phyloP scores from a whole-genome alignment of 2,329 filamentous ascomycete genomes.

The Colletotrichum somersetense region DNA sequence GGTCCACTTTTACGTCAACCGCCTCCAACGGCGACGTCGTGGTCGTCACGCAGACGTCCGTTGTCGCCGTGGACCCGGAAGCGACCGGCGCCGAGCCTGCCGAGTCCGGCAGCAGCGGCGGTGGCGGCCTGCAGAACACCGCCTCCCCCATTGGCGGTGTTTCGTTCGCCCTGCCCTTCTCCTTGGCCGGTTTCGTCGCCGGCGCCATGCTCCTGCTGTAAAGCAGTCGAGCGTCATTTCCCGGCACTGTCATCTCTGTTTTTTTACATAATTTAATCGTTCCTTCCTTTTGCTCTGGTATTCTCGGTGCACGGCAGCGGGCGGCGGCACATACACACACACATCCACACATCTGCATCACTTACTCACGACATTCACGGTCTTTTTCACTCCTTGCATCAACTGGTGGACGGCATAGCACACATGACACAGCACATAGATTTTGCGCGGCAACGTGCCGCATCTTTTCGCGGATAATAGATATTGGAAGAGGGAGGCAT shows the following conservation, averaged over 20 bases:
- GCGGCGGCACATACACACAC: slow-evolving; percentile 28
- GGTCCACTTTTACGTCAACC: slow-evolving; percentile 61
- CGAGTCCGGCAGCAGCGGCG: slow-evolving; percentile 27
- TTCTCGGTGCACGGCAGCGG: slow-evolving; percentile 16
- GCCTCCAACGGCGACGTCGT: slow-evolving; percentile 58
- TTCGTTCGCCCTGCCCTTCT: slow-evolving; percentile 39
- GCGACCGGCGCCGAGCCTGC: slow-evolving; percentile 46
- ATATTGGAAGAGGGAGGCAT: slow-evolving; percentile 16
- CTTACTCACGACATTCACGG: slow-evolving; percentile 41
- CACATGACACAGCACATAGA: slow-evolving; percentile 29
- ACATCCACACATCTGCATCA: slow-evolving; percentile 37
- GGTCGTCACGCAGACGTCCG: slow-evolving; percentile 63
- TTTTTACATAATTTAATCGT: slow-evolving; percentile 28
- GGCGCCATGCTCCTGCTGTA: slow-evolving; percentile 40
- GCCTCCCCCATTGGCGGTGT: slow-evolving; percentile 46
- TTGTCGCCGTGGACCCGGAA: slow-evolving; percentile 59
- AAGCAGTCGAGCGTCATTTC: background rate
- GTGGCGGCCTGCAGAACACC: slow-evolving; percentile 55
- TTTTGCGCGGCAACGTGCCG: slow-evolving; percentile 26
- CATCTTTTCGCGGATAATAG: slow-evolving; percentile 12
- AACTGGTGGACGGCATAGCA: slow-evolving; percentile 29
- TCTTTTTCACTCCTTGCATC: slow-evolving; percentile 42
- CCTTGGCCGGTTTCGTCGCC: slow-evolving; percentile 47
- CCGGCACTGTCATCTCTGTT: slow-evolving; percentile 16
- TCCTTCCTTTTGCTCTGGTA: slow-evolving; percentile 27